A percentile compares a stretch with the other conserved stretches of the same genome.
Evolutionary conservation across 495 filamentous ascomycete genomes (phyloP).

Genomic region (Aspergillus kassunensis): DNA sequence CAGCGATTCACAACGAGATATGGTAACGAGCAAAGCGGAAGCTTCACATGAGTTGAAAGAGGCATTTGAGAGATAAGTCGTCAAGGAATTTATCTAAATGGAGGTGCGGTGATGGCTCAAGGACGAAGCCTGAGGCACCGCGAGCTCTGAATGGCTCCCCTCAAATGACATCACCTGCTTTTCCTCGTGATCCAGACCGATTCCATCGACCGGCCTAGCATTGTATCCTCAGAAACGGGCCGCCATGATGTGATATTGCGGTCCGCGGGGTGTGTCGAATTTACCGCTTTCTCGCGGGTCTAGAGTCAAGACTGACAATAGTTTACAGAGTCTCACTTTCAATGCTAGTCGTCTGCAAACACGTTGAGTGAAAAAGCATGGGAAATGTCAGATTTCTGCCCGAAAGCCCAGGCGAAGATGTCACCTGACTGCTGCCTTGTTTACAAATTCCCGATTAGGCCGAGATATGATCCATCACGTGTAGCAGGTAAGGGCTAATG

Average conservation of each 20-base stretch:
- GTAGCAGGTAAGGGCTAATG: no score
- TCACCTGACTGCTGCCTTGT: slow-evolving; percentile 24
- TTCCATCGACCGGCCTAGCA: no score
- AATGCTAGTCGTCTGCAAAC: no score
- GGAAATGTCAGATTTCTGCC: background rate
- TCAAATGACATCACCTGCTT: slow-evolving; percentile 13
- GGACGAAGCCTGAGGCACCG: background rate
- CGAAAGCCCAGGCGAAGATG: slow-evolving; percentile 11
- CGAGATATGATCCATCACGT: slow-evolving; percentile 16
- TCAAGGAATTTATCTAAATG: background rate
- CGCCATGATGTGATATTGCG: background rate
- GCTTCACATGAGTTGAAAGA: background rate
- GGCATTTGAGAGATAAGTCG: slow-evolving; percentile 1
- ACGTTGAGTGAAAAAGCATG: no score
- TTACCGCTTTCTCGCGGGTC: background rate
- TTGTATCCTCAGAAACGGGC: background rate
- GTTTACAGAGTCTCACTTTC: no score
- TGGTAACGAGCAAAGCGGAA: background rate
- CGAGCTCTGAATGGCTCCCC: slow-evolving; percentile 10
- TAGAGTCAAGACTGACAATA: no score
- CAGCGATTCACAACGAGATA: background rate
- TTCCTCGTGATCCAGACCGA: background rate
- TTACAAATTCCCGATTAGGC: slow-evolving; percentile 26
- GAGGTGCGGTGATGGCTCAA: background rate
- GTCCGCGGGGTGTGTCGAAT: no score